Evolutionary conservation across 2,329 filamentous ascomycete species (phyloP).

Genomic region (Monosporascus sp.): DNA sequence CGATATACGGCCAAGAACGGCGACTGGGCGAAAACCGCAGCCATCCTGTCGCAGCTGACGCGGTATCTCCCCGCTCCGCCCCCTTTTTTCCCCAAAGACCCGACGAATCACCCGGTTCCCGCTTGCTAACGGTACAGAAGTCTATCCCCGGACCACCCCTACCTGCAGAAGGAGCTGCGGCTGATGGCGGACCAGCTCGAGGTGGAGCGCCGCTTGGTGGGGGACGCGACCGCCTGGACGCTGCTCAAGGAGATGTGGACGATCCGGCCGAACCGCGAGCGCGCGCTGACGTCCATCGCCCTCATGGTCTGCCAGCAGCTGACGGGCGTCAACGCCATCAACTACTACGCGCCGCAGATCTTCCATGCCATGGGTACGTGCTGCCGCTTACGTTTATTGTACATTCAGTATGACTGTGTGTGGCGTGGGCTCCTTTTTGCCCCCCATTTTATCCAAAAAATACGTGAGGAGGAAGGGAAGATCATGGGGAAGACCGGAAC

Average conservation of each 20-base stretch:
- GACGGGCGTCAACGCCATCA: conserved; percentile 42
- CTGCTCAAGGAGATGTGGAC: conserved; percentile 24
- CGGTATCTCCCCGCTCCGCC: conserved; percentile 15
- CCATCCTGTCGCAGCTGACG: conserved; percentile 47
- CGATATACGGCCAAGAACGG: conserved; percentile 64
- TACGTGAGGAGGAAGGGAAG: background rate
- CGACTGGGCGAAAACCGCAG: conserved; percentile 58
- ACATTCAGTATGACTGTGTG: too few species aligned
- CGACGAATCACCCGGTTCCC: background rate
- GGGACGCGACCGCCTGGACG: conserved; percentile 43
- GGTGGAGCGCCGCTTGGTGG: conserved; percentile 44
- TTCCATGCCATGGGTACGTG: conserved; percentile 55
- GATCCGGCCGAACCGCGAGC: conserved; percentile 38
- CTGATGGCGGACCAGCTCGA: conserved; percentile 39
- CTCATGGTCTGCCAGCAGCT: conserved; percentile 50
- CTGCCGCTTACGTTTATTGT: too few species aligned
- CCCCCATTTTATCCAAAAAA: background rate
- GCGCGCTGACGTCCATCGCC: conserved; percentile 41
- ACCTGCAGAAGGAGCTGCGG: conserved; percentile 43
- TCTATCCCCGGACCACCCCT: conserved; percentile 48
- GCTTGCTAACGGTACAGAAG: conserved; percentile 38
- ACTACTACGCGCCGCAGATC: conserved; percentile 66
- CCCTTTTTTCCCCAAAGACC: too few species aligned
- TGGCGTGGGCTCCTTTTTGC: too few species aligned
- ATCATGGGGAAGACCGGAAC: background rate